Percentiles rank a stretch among this genome's conserved stretches.
phyloP scores from a whole-genome alignment of 805 yeast species.

The Candida maesae region DNA sequence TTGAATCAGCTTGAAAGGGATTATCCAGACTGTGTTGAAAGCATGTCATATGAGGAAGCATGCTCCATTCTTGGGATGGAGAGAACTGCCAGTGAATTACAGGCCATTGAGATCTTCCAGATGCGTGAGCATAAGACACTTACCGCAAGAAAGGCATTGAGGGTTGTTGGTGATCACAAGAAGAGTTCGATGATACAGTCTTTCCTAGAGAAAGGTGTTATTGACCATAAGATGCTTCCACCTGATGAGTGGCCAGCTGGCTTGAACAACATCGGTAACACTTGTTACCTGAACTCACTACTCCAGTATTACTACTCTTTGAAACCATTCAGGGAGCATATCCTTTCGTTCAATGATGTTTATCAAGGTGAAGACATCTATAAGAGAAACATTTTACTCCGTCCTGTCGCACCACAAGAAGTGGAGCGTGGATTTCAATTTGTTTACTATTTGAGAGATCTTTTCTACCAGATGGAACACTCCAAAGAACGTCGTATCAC shows the following conservation, averaged over 20 bases:
- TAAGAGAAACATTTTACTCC: slow-evolving; percentile 79
- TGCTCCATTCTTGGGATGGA: slow-evolving; percentile 46
- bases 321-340: slow-evolving; percentile 68
- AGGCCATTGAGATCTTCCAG: slow-evolving; percentile 50
- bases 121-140: slow-evolving; percentile 45
- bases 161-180: slow-evolving; percentile 49
- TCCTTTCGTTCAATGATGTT: slow-evolving; percentile 49
- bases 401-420: slow-evolving; percentile 75
- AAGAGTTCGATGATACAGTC: slow-evolving; percentile 52
- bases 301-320: slow-evolving; percentile 87
- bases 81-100: slow-evolving; percentile 51
- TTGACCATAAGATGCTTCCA: slow-evolving; percentile 57
- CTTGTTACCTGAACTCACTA: slow-evolving; percentile 89
- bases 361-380: slow-evolving; percentile 32
- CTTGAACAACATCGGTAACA: slow-evolving; percentile 89
- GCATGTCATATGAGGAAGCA: slow-evolving; percentile 38
- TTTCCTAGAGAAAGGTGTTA: slow-evolving; percentile 57
- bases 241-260: slow-evolving; percentile 85
- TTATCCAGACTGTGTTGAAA: slow-evolving; percentile 28
- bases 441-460: slow-evolving; percentile 61
- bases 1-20: slow-evolving; percentile 47
- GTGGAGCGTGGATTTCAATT: slow-evolving; percentile 80
- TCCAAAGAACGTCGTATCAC: slow-evolving; percentile 61
- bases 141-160: slow-evolving; percentile 53
- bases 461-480: slow-evolving; percentile 68